Evolutionary conservation across 169 alveolate species (phyloP).

Genomic region (Plasmodium knowlesi): DNA sequence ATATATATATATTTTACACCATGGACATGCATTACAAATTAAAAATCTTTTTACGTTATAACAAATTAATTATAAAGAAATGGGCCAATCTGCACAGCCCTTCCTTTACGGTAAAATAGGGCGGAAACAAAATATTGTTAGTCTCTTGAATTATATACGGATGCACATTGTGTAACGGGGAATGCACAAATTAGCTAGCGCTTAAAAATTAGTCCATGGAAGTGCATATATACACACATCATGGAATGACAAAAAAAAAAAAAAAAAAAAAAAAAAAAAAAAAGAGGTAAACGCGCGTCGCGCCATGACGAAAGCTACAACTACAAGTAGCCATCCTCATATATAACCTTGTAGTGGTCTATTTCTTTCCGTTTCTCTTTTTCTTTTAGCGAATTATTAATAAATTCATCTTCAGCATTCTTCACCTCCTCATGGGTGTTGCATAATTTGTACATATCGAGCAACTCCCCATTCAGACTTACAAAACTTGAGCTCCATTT

Average conservation of each 20-base stretch:
- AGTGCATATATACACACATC: background rate
- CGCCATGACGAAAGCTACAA: background rate
- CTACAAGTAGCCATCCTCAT: constrained; percentile 68
- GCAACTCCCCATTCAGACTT: constrained; percentile 47
- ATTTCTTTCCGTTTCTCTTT: constrained; percentile 57
- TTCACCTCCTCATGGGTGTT: constrained; percentile 57
- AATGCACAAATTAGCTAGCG: background rate
- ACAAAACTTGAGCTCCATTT: constrained; percentile 72
- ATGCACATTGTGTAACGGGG: background rate
- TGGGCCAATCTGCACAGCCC: background rate
- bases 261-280: background rate
- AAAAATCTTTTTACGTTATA: background rate
- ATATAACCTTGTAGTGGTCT: constrained; percentile 63
- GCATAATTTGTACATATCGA: constrained; percentile 70
- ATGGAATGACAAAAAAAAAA: background rate
- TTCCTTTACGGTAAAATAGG: background rate
- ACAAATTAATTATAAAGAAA: background rate
- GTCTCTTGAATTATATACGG: background rate
- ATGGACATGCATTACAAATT: background rate
- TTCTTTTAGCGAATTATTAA: constrained; percentile 28
- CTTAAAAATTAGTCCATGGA: background rate
- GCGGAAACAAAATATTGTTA: background rate
- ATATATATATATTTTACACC: background rate
- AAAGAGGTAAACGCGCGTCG: background rate
- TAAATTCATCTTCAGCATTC: constrained; percentile 65